Evolutionary conservation across 495 filamentous ascomycete genomes (phyloP).

Genomic region (Terfezia boudieri): DNA sequence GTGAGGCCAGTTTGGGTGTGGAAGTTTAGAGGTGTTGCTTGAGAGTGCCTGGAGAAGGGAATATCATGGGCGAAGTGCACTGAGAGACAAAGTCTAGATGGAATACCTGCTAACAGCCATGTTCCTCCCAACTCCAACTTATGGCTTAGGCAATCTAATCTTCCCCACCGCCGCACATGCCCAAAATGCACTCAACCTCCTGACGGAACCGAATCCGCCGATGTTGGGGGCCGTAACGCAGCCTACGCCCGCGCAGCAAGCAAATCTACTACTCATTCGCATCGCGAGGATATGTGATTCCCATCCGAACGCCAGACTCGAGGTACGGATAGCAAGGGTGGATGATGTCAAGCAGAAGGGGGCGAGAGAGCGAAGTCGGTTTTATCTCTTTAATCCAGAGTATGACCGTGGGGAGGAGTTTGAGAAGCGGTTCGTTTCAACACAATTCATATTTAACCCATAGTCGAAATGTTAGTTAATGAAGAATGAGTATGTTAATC

Average conservation of each 20-base stretch:
- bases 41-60: too few relatives aligned
- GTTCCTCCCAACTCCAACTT: too few relatives aligned
- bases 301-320: conserved; percentile 45
- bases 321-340: conserved; percentile 49
- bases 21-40: too few relatives aligned
- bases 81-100: too few relatives aligned
- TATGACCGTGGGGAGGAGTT: conserved; percentile 60
- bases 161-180: conserved; percentile 53
- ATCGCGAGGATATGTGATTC: conserved; percentile 39
- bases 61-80: too few relatives aligned
- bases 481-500: neutral
- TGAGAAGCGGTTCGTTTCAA: conserved; percentile 14
- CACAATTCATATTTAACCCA: neutral
- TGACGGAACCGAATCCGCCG: conserved; percentile 23
- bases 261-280: conserved; percentile 28
- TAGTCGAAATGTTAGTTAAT: neutral
- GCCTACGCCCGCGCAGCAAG: conserved; percentile 21
- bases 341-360: conserved; percentile 56
- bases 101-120: too few relatives aligned
- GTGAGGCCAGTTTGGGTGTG: too few relatives aligned
- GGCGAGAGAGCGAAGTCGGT: conserved; percentile 60
- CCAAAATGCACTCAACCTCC: conserved; percentile 41
- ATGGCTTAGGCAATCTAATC: conserved; percentile 43
- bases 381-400: conserved; percentile 76
- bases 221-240: too few relatives aligned